Percentiles rank a stretch among this genome's conserved stretches.
Evolutionary conservation across 495 filamentous ascomycete genomes (phyloP).

Genomic region (Lepidopterella palustris): DNA sequence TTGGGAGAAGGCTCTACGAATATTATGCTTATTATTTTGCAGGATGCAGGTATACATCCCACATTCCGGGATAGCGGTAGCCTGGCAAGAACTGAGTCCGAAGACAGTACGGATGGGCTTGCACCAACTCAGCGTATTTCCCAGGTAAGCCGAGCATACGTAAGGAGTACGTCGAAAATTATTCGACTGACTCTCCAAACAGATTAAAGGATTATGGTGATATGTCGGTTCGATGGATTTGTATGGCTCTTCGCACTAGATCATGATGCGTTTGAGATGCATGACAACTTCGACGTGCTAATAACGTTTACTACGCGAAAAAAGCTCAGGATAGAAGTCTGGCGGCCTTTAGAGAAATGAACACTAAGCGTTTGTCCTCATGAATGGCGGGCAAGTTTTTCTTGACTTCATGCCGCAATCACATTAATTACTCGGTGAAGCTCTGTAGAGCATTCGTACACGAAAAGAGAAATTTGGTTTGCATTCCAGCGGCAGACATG

Average conservation of each 20-base stretch:
- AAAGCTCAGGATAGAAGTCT: too few species aligned
- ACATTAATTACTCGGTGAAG: too few species aligned
- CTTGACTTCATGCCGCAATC: too few species aligned
- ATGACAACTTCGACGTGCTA: too few species aligned
- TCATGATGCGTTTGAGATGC: too few species aligned
- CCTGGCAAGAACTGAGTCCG: conserved; percentile 29
- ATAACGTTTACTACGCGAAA: too few species aligned
- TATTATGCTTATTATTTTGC: conserved; percentile 8
- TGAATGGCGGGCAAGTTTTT: too few species aligned
- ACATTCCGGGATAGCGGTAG: conserved; percentile 34
- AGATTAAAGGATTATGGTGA: conserved; percentile 1
- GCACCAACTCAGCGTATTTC: conserved; percentile 64
- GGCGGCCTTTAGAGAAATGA: too few species aligned
- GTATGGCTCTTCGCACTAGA: neutral
- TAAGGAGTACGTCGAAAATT: neutral
- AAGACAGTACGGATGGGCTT: conserved; percentile 38
- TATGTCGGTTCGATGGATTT: neutral
- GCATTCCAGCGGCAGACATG: too few species aligned
- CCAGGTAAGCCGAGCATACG: conserved; percentile 36
- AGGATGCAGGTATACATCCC: conserved; percentile 33
- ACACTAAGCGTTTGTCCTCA: too few species aligned
- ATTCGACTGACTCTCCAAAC: neutral
- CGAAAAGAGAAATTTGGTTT: too few species aligned
- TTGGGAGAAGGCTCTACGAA: conserved; percentile 32
- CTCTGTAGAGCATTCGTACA: too few species aligned